Conservation (phyloP, 257 asterid genomes). For the Solanum virginianum region DNA sequence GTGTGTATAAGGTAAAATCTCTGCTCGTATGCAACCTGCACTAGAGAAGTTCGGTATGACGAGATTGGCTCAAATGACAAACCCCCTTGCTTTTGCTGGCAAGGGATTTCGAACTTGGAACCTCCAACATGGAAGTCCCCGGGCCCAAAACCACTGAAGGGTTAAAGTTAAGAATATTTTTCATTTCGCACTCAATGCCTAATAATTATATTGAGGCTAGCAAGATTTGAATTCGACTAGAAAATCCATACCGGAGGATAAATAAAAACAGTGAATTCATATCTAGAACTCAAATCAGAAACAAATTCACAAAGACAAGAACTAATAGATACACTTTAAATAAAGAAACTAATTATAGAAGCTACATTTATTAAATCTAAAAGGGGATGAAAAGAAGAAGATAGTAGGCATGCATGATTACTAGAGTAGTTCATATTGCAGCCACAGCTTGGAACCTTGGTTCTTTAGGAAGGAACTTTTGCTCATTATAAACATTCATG, state of each 20-base stretch:
- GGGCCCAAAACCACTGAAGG: no score
- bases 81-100: no score
- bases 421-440: slow-evolving; percentile 11
- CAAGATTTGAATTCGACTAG: neutral
- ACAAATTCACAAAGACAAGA: neutral
- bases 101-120: no score
- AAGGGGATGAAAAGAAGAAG: neutral
- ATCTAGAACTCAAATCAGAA: neutral
- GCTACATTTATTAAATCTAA: neutral
- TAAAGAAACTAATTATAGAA: neutral
- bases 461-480: slow-evolving; percentile 70
- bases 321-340: neutral
- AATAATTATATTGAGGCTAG: neutral
- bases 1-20: no score
- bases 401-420: neutral
- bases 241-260: neutral
- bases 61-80: no score
- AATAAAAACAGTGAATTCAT: neutral
- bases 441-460: slow-evolving; percentile 70
- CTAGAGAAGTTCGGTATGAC: no score
- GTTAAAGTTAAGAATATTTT: no score
- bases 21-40: no score
- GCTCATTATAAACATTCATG: slow-evolving; percentile 57
- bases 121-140: no score
- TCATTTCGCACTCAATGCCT: neutral